Base-by-base conservation (phyloP, 1,139 yeast species). In the Diutina pseudorugosa region DNA sequence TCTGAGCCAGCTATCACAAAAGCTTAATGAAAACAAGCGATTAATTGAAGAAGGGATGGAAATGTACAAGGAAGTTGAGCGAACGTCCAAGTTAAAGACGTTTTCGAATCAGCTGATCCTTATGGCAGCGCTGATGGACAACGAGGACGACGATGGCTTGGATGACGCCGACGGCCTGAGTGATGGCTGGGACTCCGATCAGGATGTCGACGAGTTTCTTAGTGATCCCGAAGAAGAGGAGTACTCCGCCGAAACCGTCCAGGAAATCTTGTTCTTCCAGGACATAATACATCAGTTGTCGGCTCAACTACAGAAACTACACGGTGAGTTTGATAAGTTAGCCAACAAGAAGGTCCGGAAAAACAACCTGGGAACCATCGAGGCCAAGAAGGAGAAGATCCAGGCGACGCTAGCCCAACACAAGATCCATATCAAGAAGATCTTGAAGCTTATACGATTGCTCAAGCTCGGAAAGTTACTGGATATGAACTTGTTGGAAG, bases 11-110 rank as follows among this genome's bases (percentile, higher is more conserved):
- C 49, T 45, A 5, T 66, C 73, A 36, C 61, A 61, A 50, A 72
- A 72, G 57, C 63, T 74, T 45, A 70, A 70, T 41, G 78, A 74
- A 51, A 72, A 73, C 56, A 65, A 76, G 53, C 63, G 69, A 56
- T 58, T 68, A 49, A 75, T 74, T 30, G 78, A 75, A 57, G 77
- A 74, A 57, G 76, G 78, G 16, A 74, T 74, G 79, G 79, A 74
- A 56, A 69, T 69, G 51, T 74, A 74, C 56, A 74, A 74, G 56
- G 76, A 72, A 41, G 79, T 74, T 45, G 79, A 74, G 57, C 70
- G 74, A 53, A 65, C 68, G 47, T 69, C 74, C 2, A 74, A 74
- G 55, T 69, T 74, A 69, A 74, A 74, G 56, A 69, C 77, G 3
- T 74, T 70, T 55, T 72, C 77, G 2, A 74, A 74, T 60, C 79